These are phyloP conservation scores for Aspergillus novoparasiticus DNA, from an alignment of 2,329 filamentous ascomycete species.

Conservation along the genomic window DNA sequence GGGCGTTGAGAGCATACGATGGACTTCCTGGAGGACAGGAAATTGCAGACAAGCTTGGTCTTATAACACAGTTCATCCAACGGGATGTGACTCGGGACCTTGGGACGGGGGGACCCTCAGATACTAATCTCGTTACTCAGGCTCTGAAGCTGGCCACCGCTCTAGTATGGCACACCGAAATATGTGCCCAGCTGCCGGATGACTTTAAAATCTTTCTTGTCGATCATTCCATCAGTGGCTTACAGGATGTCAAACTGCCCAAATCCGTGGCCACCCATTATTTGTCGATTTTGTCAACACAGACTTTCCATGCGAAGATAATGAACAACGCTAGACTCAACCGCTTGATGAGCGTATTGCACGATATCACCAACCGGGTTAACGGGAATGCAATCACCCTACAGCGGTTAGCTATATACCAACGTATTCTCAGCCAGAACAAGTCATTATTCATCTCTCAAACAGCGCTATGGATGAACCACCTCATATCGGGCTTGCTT, in stretches of 20 bases:
- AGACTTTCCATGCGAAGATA: conserved; percentile 74
- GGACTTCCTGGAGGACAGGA: conserved; percentile 75
- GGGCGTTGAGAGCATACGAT: conserved; percentile 77
- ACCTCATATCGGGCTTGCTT: conserved; percentile 80
- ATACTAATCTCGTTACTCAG: conserved; percentile 73
- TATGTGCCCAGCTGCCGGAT: conserved; percentile 69
- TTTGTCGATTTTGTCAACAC: conserved; percentile 77
- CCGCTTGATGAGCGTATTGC: conserved; percentile 69
- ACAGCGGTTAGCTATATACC: conserved; percentile 77
- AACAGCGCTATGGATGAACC: conserved; percentile 74
- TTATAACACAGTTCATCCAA: conserved; percentile 79
- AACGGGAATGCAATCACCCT: conserved; percentile 80
- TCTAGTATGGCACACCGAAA: conserved; percentile 73
- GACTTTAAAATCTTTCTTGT: conserved; percentile 81
- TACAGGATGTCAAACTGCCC: conserved; percentile 68
- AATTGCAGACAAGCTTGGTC: conserved; percentile 72
- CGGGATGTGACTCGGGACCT: conserved; percentile 72
- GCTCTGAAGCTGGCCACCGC: conserved; percentile 76
- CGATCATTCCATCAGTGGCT: conserved; percentile 74
- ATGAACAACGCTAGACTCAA: conserved; percentile 73
- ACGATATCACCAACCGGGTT: conserved; percentile 71
- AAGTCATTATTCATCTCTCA: conserved; percentile 70
- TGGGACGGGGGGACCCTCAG: conserved; percentile 55
- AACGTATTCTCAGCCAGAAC: conserved; percentile 72
- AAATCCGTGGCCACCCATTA: conserved; percentile 80